Conservation (phyloP, 1,284 basidiomycete genomes). For the Athelia sp. region DNA sequence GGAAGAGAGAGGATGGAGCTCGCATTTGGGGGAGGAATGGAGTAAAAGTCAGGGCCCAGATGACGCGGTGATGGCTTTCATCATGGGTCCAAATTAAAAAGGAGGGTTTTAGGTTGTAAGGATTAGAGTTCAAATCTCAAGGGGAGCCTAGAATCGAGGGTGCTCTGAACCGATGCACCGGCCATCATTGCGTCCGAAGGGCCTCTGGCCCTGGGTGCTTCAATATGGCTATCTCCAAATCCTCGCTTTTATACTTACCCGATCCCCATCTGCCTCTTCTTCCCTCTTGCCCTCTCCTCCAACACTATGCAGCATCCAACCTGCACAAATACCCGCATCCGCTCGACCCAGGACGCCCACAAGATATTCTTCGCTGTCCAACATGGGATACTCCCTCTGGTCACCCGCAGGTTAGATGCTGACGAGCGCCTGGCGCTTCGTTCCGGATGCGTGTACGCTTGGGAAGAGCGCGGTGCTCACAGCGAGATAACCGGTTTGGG, state of each 20-base stretch:
- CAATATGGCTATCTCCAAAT: background rate
- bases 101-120: background rate
- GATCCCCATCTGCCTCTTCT: conserved; percentile 1
- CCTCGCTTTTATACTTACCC: background rate
- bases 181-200: background rate
- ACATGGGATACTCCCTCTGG: conserved; percentile 61
- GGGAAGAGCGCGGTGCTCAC: conserved; percentile 78
- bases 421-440: conserved; percentile 61
- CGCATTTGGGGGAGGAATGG: background rate
- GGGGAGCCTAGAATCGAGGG: background rate
- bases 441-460: conserved; percentile 76
- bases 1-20: background rate
- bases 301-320: conserved; percentile 61
- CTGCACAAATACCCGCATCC: conserved; percentile 64
- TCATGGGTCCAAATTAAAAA: background rate
- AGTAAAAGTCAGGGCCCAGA: background rate
- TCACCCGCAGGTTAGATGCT: conserved; percentile 71
- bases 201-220: background rate
- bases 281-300: conserved; percentile 1
- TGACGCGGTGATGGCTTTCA: background rate
- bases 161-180: background rate
- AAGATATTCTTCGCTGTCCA: conserved; percentile 75
- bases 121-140: background rate
- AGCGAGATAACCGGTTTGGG: conserved; percentile 73
- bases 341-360: conserved; percentile 72